Percentiles rank a stretch among this genome's conserved stretches.
Conservation (phyloP, 306 rosid genomes). For the Pyrus pyrifolia region DNA sequence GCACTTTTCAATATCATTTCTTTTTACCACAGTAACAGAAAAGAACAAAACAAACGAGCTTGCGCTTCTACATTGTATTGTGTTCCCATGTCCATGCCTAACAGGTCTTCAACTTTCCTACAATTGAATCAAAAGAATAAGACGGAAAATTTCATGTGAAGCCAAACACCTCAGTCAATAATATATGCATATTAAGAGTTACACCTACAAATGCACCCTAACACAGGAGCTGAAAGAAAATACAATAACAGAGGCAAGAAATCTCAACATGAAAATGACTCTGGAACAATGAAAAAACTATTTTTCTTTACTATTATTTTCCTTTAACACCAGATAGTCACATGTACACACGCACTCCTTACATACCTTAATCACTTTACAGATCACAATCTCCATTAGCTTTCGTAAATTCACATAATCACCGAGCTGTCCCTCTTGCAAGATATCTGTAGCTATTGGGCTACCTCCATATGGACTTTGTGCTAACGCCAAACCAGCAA, state of each 20-base stretch:
- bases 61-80: neutral
- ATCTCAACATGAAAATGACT: too few relatives aligned
- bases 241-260: neutral
- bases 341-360: neutral
- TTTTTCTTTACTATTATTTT: too few relatives aligned
- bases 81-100: neutral
- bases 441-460: conserved; percentile 92
- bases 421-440: conserved; percentile 96
- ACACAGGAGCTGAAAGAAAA: neutral
- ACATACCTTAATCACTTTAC: conserved; percentile 81
- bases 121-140: neutral
- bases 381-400: conserved; percentile 74
- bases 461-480: conserved; percentile 99
- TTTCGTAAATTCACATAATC: conserved; percentile 90
- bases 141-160: neutral
- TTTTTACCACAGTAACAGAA: too few relatives aligned
- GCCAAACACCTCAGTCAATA: too few relatives aligned
- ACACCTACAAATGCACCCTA: too few relatives aligned
- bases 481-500: conserved; percentile 83
- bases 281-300: too few relatives aligned
- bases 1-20: too few relatives aligned
- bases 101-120: neutral
- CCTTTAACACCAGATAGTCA: too few relatives aligned
- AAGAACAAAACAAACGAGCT: neutral
- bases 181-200: too few relatives aligned